Percentiles rank a stretch among this genome's conserved stretches.
These are phyloP conservation scores for Fusarium oxysporum DNA, from an alignment of 2,329 filamentous ascomycete genomes.

Conservation along the genomic window DNA sequence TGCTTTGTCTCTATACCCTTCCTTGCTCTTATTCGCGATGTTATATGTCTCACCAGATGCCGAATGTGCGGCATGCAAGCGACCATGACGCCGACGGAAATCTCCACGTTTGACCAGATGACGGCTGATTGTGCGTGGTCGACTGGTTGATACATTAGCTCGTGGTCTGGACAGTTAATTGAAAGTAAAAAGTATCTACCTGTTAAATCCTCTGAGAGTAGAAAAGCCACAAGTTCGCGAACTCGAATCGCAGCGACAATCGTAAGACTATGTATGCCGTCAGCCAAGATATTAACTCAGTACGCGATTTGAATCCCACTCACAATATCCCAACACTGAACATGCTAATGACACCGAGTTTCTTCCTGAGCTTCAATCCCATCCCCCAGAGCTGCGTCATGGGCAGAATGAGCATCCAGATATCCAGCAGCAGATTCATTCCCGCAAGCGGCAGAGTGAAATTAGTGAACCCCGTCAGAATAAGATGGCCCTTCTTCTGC, in stretches of 20 bases:
- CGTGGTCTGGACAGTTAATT: fast-evolving
- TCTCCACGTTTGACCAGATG: slow-evolving; percentile 18
- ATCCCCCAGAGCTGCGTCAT: slow-evolving; percentile 19
- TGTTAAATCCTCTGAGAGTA: slow-evolving; percentile 1
- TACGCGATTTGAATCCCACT: too few species aligned
- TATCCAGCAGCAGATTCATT: slow-evolving; percentile 7
- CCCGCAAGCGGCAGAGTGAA: slow-evolving; percentile 6
- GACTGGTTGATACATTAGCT: not conserved
- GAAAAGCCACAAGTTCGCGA: not conserved
- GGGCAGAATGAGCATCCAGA: slow-evolving; percentile 27
- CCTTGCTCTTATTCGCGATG: not conserved
- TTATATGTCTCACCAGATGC: not conserved
- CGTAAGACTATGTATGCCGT: slow-evolving; percentile 1
- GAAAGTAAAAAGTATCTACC: not conserved
- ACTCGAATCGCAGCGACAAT: slow-evolving; percentile 17
- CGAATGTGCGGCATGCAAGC: slow-evolving; percentile 29
- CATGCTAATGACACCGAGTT: slow-evolving; percentile 28
- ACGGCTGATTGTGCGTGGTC: slow-evolving; percentile 12
- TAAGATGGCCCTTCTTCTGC: not conserved
- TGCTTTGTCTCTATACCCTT: not conserved
- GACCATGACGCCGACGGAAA: slow-evolving; percentile 26
- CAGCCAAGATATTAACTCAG: not conserved
- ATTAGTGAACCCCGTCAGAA: not conserved
- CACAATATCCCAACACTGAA: slow-evolving; percentile 32
- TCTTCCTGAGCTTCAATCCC: slow-evolving; percentile 19